phyloP scores from a whole-genome alignment of 305 asterid species.

The Fraxinus albicans region DNA sequence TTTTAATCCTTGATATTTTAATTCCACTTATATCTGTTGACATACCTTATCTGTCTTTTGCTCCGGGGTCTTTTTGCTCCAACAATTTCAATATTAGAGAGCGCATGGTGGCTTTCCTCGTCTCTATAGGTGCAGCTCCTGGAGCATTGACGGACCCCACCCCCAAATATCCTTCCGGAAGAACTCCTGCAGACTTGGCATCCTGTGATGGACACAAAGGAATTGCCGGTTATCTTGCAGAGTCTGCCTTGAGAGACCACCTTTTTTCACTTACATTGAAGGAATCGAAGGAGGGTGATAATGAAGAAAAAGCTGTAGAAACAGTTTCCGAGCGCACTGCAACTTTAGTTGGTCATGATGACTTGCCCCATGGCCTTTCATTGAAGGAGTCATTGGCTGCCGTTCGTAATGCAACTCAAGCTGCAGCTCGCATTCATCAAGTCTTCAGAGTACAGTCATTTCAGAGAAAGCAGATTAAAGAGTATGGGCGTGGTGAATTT shows the following conservation, averaged over 20 bases:
- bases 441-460: conserved; percentile 87
- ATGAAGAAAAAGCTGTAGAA: conserved; percentile 51
- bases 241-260: conserved; percentile 69
- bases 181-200: conserved; percentile 94
- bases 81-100: conserved; percentile 46
- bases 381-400: conserved; percentile 92
- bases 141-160: conserved; percentile 87
- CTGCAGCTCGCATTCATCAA: conserved; percentile 95
- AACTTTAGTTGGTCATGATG: conserved; percentile 59
- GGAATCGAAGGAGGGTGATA: conserved; percentile 44
- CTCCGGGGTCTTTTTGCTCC: conserved; percentile 13
- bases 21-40: conserved; percentile 10
- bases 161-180: conserved; percentile 60
- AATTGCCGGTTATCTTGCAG: conserved; percentile 92
- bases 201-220: conserved; percentile 89
- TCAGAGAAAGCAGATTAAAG: conserved; percentile 77
- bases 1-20: conserved; percentile 15
- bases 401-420: conserved; percentile 95
- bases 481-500: conserved; percentile 48
- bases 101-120: conserved; percentile 77
- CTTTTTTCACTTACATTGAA: conserved; percentile 59
- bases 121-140: conserved; percentile 75
- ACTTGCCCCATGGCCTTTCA: conserved; percentile 64
- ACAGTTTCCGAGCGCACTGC: conserved; percentile 69
- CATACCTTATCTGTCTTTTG: conserved; percentile 6